These are phyloP conservation scores for Elsinoe arachidis DNA, from an alignment of 2,329 filamentous ascomycete species.

Conservation along the genomic window DNA sequence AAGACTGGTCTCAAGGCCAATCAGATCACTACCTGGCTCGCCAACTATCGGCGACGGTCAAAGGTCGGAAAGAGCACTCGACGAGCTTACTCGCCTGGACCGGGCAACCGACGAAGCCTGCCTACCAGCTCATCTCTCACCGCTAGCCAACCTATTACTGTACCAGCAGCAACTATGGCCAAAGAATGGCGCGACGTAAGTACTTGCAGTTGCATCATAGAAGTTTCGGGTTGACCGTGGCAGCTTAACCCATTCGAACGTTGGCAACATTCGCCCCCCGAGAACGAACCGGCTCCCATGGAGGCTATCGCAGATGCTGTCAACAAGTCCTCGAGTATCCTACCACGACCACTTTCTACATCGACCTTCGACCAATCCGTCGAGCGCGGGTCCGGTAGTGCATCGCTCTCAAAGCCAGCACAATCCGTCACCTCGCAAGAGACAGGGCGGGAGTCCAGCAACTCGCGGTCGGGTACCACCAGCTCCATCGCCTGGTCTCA, in stretches of 20 bases:
- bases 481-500: slow-evolving; percentile 43
- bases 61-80: slow-evolving; percentile 59
- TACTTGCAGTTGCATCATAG: not conserved
- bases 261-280: slow-evolving; percentile 61
- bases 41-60: slow-evolving; percentile 74
- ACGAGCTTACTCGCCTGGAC: slow-evolving; percentile 6
- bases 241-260: slow-evolving; percentile 57
- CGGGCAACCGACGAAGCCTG: slow-evolving; percentile 41
- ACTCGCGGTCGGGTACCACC: slow-evolving; percentile 14
- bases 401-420: slow-evolving; percentile 42
- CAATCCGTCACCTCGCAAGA: slow-evolving; percentile 48
- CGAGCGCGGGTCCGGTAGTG: slow-evolving; percentile 20
- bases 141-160: slow-evolving; percentile 60
- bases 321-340: slow-evolving; percentile 24
- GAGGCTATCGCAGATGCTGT: slow-evolving; percentile 57
- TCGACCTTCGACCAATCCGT: slow-evolving; percentile 26
- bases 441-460: slow-evolving; percentile 30
- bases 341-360: slow-evolving; percentile 20
- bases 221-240: slow-evolving; percentile 35
- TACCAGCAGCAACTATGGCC: slow-evolving; percentile 50
- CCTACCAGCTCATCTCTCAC: slow-evolving; percentile 60
- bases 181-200: slow-evolving; percentile 22
- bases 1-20: slow-evolving; percentile 72
- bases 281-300: slow-evolving; percentile 58
- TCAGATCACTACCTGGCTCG: slow-evolving; percentile 88